Evolutionary conservation across 2,329 filamentous ascomycete genomes (phyloP).

Genomic region (Aspergillus sp.): DNA sequence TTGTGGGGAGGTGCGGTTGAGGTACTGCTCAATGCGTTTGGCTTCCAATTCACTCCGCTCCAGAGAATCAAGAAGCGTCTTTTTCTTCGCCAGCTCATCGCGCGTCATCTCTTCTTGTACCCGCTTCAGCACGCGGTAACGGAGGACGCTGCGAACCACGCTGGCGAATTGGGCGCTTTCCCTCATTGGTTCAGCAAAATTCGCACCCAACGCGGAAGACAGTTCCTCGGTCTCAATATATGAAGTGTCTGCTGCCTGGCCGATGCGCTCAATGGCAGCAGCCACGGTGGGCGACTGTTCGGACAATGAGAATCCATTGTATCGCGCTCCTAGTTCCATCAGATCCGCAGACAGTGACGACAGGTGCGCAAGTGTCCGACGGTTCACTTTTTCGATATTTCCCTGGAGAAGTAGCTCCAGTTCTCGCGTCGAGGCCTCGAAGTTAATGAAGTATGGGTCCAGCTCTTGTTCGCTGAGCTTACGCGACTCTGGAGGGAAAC

Average conservation of each 20-base stretch:
- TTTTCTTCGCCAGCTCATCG: constrained; percentile 89
- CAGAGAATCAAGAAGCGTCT: constrained; percentile 75
- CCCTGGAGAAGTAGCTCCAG: constrained; percentile 84
- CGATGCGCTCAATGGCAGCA: constrained; percentile 88
- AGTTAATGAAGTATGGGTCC: constrained; percentile 93
- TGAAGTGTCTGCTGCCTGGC: constrained; percentile 91
- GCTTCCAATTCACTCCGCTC: constrained; percentile 92
- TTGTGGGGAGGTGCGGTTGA: constrained; percentile 61
- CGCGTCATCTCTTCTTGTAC: constrained; percentile 97
- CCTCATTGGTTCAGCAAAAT: constrained; percentile 95
- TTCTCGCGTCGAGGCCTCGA: constrained; percentile 88
- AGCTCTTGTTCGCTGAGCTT: constrained; percentile 83
- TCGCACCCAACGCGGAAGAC: constrained; percentile 81
- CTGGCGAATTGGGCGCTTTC: constrained; percentile 97
- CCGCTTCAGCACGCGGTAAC: constrained; percentile 87
- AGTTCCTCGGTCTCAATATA: constrained; percentile 95
- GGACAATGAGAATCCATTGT: constrained; percentile 93
- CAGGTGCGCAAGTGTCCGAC: constrained; percentile 81
- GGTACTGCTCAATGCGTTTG: constrained; percentile 87
- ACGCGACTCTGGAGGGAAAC: constrained; percentile 78
- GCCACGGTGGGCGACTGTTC: constrained; percentile 87
- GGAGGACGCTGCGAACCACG: constrained; percentile 82
- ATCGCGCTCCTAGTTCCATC: constrained; percentile 89
- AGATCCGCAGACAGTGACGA: constrained; percentile 82
- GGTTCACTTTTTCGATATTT: constrained; percentile 95